Base-by-base conservation (phyloP, 441 rosid species). In the Metrosideros polymorpha region DNA sequence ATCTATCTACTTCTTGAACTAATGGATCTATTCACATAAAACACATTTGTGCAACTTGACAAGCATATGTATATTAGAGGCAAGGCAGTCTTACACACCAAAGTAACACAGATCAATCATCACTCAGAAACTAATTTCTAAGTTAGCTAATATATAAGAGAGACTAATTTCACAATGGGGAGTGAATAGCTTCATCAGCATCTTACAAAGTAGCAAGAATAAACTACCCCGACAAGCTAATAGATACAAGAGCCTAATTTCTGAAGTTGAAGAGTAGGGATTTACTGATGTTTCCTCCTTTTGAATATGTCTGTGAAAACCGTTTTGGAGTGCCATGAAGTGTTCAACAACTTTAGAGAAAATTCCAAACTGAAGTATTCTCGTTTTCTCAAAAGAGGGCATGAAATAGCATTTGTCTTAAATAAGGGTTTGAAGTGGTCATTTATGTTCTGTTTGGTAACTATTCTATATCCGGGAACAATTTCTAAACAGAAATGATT, bases 341-440 rank as follows among this genome's bases (percentile, higher is more conserved):
- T 89, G 59, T 75, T 85, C 86, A 90, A 35, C 84, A 89, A 39
- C n/a, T 87, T 82, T 59, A 87, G 61, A n/a, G n/a, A n/a, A n/a
- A n/a, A n/a, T n/a, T n/a, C n/a, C n/a, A n/a, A n/a, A n/a, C n/a
- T n/a, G n/a, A n/a, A n/a, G n/a, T n/a, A n/a, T n/a, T n/a, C n/a
- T n/a, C n/a, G n/a, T n/a, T n/a, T n/a, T n/a, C n/a, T n/a, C n/a
- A n/a, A n/a, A n/a, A n/a, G n/a, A n/a, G n/a, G n/a, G n/a, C n/a
- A n/a, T n/a, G n/a, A n/a, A n/a, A n/a, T n/a, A n/a, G n/a, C n/a
- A n/a, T n/a, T n/a, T n/a, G n/a, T n/a, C n/a, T n/a, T n/a, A n/a
- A n/a, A n/a, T n/a, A n/a, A n/a, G n/a, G n/a, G n/a, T n/a, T n/a
- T n/a, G n/a, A n/a, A n/a, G n/a, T n/a, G n/a, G n/a, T n/a, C n/a